These are phyloP conservation scores for Colletotrichum somersetense DNA, from an alignment of 2,329 filamentous ascomycete genomes.

Conservation along the genomic window DNA sequence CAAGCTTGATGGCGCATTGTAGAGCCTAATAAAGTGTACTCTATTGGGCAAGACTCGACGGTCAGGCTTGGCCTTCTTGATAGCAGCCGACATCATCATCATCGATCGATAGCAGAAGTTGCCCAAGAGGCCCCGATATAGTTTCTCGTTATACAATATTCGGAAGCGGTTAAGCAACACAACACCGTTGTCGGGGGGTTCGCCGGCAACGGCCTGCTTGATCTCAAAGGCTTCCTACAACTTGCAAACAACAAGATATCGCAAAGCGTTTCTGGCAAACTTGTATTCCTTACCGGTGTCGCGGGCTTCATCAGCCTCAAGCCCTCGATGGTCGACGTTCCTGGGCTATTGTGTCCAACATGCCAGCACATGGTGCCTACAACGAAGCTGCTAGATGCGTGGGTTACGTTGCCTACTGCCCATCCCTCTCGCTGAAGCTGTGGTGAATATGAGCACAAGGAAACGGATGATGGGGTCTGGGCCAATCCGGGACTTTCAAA, in stretches of 20 bases:
- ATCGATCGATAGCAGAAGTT: not conserved
- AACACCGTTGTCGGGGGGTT: too few species aligned
- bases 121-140: not conserved
- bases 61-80: not conserved
- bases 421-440: conserved; percentile 44
- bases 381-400: conserved; percentile 56
- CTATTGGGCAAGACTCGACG: not conserved
- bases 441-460: not conserved
- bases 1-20: not conserved
- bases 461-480: conserved; percentile 12
- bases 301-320: conserved; percentile 48
- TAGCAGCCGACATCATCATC: not conserved
- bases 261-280: conserved; percentile 1
- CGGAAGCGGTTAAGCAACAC: not conserved
- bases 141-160: not conserved
- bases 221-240: not conserved
- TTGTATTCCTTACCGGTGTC: conserved; percentile 47
- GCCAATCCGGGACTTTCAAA: conserved; percentile 5
- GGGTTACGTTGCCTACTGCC: conserved; percentile 53
- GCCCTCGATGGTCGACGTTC: conserved; percentile 42
- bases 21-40: too few species aligned
- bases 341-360: conserved; percentile 52
- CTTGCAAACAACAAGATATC: not conserved
- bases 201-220: not conserved
- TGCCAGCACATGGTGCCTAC: conserved; percentile 53